Percentiles rank a stretch among this genome's conserved stretches.
These are phyloP conservation scores for Penicillium sp. DNA, from an alignment of 2,329 filamentous ascomycete genomes.

Conservation along the genomic window DNA sequence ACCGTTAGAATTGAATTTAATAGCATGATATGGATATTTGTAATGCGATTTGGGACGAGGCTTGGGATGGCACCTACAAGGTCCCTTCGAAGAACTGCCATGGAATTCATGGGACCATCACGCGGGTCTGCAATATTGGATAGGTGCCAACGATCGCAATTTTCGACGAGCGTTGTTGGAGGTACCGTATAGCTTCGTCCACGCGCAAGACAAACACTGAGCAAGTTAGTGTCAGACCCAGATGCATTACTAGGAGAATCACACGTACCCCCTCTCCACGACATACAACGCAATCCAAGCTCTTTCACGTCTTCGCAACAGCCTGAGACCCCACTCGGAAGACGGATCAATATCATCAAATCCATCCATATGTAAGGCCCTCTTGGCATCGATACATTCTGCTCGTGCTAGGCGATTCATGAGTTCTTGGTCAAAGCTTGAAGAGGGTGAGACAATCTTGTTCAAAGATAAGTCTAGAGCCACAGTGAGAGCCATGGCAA, in stretches of 20 bases:
- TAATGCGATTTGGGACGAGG: no score
- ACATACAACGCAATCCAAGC: constrained; percentile 73
- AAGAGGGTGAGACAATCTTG: constrained; percentile 63
- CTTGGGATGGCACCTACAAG: constrained; percentile 48
- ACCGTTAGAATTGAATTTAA: constrained; percentile 2
- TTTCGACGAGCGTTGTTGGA: constrained; percentile 63
- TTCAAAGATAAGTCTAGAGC: constrained; percentile 69
- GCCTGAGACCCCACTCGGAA: constrained; percentile 60
- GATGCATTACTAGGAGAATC: not conserved
- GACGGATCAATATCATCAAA: constrained; percentile 62
- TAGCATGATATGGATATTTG: not conserved
- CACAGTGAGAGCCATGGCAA: constrained; percentile 68
- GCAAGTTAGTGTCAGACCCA: not conserved
- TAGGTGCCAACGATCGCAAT: constrained; percentile 69
- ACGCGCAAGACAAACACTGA: constrained; percentile 65
- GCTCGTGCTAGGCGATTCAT: constrained; percentile 57
- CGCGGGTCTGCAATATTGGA: constrained; percentile 63
- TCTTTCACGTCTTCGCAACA: constrained; percentile 65
- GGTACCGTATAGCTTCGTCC: constrained; percentile 69
- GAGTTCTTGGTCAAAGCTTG: constrained; percentile 48
- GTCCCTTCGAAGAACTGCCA: constrained; percentile 67
- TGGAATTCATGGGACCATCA: constrained; percentile 70
- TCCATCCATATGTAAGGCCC: constrained; percentile 66
- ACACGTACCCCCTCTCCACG: constrained; percentile 62
- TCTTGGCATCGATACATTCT: constrained; percentile 67